phyloP scores from a whole-genome alignment of 2,329 filamentous ascomycete genomes.

The Allantophomopsis cytisporea region DNA sequence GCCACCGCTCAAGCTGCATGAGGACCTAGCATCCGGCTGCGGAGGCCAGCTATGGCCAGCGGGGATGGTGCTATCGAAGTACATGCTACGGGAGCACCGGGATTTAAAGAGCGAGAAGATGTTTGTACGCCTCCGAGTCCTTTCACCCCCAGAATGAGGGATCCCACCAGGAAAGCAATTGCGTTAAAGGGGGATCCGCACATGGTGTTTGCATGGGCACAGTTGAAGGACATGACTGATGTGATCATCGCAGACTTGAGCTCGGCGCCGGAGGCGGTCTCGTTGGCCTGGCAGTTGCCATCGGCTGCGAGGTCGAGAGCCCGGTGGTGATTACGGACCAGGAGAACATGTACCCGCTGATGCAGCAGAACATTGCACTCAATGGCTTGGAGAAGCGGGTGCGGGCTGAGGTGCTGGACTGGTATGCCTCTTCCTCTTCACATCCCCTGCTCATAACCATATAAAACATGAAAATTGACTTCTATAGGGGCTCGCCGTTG shows the following conservation, averaged over 20 bases:
- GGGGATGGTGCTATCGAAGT: slow-evolving; percentile 75
- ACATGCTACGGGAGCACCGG: slow-evolving; percentile 65
- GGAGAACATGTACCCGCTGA: slow-evolving; percentile 68
- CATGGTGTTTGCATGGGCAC: too few relatives aligned
- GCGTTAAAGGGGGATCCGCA: too few relatives aligned
- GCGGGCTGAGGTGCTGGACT: slow-evolving; percentile 62
- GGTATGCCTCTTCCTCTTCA: slow-evolving; percentile 39
- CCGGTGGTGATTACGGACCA: slow-evolving; percentile 80
- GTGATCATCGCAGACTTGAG: slow-evolving; percentile 50
- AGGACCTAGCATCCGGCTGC: slow-evolving; percentile 79
- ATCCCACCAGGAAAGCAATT: too few relatives aligned
- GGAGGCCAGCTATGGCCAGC: slow-evolving; percentile 93
- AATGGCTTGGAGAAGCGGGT: slow-evolving; percentile 57
- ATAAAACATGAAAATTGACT: background rate
- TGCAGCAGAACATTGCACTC: slow-evolving; percentile 75
- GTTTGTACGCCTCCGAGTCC: slow-evolving; percentile 28
- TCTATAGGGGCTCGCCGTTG: slow-evolving; percentile 40
- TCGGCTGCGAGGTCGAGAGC: slow-evolving; percentile 35
- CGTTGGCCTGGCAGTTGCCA: slow-evolving; percentile 53
- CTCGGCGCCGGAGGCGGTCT: slow-evolving; percentile 85
- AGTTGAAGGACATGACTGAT: too few relatives aligned
- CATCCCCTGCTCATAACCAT: slow-evolving; percentile 1
- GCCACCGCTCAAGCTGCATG: slow-evolving; percentile 60
- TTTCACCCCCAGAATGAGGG: too few relatives aligned
- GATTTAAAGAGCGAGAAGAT: slow-evolving; percentile 56